These are phyloP conservation scores for Thinopyrum elongatum DNA, from an alignment of 176 grass and related monocot species.

Conservation along the genomic window DNA sequence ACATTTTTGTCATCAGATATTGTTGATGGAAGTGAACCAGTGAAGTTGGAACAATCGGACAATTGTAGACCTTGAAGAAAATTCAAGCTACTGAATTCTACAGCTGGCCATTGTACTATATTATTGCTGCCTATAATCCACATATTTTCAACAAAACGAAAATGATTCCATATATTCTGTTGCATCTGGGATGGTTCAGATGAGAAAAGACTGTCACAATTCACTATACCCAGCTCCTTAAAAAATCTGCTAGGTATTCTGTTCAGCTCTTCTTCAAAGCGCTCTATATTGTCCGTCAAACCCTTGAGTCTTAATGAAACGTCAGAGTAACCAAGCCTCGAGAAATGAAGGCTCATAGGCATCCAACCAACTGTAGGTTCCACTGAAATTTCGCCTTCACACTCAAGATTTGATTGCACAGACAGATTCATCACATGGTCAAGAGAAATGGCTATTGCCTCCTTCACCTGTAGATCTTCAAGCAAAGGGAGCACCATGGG, in stretches of 20 bases:
- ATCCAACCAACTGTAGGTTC: not conserved
- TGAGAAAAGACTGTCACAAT: no score
- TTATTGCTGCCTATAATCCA: not conserved
- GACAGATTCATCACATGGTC: not conserved
- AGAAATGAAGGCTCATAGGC: not conserved
- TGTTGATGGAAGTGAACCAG: no score
- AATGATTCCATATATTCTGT: no score
- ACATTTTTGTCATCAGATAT: no score
- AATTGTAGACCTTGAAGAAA: not conserved
- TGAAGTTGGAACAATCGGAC: not conserved
- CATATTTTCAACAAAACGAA: not conserved
- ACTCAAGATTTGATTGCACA: not conserved
- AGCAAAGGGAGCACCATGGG: not conserved
- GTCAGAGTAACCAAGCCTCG: no score
- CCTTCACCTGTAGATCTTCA: not conserved
- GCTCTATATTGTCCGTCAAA: not conserved
- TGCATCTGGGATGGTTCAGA: no score
- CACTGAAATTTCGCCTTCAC: not conserved
- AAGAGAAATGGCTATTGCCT: not conserved
- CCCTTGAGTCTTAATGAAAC: not conserved
- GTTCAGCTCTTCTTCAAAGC: no score
- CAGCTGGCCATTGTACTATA: not conserved
- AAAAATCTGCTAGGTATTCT: no score
- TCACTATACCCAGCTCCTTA: no score
- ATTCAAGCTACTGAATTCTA: not conserved